Base-by-base conservation (phyloP, 1,284 basidiomycete genomes). In the Sutorius eximius region DNA sequence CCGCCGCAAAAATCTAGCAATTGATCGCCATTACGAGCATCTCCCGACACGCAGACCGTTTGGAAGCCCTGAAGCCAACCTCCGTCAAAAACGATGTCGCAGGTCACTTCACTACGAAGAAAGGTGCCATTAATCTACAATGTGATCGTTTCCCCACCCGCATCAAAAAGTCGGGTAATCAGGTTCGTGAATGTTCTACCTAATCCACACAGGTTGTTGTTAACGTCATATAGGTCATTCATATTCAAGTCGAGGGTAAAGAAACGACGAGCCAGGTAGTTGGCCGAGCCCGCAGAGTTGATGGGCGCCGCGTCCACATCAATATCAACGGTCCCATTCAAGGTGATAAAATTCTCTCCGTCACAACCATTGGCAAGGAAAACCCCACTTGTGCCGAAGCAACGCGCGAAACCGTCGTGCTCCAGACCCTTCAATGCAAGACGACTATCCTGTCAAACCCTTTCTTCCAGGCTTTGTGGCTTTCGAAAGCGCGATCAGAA, bases 391-490 rank as follows among this genome's bases (percentile, higher is more conserved):
- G 11, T 9, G 76, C 80, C 1, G 80, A 85, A 57, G 53, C 47
- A 0, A 32, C 62, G 46, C 74, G 77, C n/a, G 64, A 67, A 20
- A 40, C 48, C 0, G 57, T 75, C n/a, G 61, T 80, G 9, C 68
- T 79, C 29, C 36, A 51, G 8, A 66, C 70, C 0, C 59, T 85
- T 9, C 76, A 79, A 52, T 57, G 65, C 5, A 51, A 38, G 0
- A 55, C 59, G 5, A 56, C 58, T 2, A 61, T 82, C 42, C 63
- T 75, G 40, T 58, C 66, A 3, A 68, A 75, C 45, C 75, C 78
- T 0, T 84, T 82, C 61, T 73, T 82, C 41, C 62, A 66, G 40
- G 66, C 66, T 24, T 75, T 85, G 12, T 81, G 76, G 74, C 60
- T 76, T 22, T 67, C 67, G 2, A 29, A 44, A 0, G 52, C 60